These are phyloP conservation scores for Dalechampia spathulata DNA, from an alignment of 441 rosid species.

Conservation along the genomic window DNA sequence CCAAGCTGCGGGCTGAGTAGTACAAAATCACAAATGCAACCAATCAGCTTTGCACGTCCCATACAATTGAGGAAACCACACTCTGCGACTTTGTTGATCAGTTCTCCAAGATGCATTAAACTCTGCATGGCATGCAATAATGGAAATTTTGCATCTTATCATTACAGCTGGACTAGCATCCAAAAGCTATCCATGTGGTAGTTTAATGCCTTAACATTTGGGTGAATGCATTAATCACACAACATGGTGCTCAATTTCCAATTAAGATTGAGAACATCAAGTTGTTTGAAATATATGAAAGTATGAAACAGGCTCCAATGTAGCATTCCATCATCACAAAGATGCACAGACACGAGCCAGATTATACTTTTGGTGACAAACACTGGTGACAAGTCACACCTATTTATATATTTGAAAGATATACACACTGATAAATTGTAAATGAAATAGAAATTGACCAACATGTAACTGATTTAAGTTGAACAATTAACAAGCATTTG, in stretches of 20 bases:
- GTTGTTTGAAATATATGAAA: not conserved
- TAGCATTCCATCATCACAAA: not conserved
- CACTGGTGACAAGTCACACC: no score
- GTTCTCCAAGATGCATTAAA: constrained; percentile 49
- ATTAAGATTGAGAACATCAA: not conserved
- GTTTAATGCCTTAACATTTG: not conserved
- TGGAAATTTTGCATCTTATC: constrained; percentile 3
- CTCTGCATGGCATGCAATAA: constrained; percentile 43
- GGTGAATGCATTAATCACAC: not conserved
- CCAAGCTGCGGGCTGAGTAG: constrained; percentile 72
- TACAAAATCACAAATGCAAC: constrained; percentile 69
- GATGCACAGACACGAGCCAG: not conserved
- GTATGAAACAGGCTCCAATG: not conserved
- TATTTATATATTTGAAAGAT: not conserved
- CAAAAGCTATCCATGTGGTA: not conserved
- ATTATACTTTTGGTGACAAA: not conserved
- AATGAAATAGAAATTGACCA: not conserved
- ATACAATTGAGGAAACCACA: constrained; percentile 77
- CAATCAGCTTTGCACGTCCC: constrained; percentile 78
- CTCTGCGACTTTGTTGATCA: constrained; percentile 66
- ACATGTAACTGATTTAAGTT: not conserved
- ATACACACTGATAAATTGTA: not conserved
- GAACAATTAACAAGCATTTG: not conserved
- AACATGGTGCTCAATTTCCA: not conserved
- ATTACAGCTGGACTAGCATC: not conserved